Percentiles rank a stretch among this genome's conserved stretches.
Conservation (phyloP, 1,284 basidiomycete species). For the Tetrapyrgos nigripes region DNA sequence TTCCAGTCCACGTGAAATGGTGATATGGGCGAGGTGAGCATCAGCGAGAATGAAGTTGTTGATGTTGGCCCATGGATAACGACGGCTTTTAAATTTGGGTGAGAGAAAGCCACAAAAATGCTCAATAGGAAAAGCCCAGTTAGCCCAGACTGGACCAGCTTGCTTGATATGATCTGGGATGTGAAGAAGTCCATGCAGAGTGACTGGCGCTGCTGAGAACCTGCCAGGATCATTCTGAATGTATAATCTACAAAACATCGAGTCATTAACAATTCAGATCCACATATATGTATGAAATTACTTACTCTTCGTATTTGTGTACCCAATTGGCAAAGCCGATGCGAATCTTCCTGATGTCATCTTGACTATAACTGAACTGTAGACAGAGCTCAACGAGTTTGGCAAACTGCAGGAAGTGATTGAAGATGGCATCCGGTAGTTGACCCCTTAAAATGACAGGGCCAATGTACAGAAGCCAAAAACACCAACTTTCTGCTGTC, state of each 20-base stretch:
- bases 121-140: conserved; percentile 48
- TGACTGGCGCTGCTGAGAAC: conserved; percentile 35
- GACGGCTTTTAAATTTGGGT: conserved; percentile 32
- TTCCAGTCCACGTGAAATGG: conserved; percentile 23
- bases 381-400: no score
- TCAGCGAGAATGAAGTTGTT: conserved; percentile 30
- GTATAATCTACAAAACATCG: conserved; percentile 42
- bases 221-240: conserved; percentile 36
- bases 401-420: conserved; percentile 27
- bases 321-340: conserved; percentile 25
- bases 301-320: conserved; percentile 28
- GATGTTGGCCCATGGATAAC: no score
- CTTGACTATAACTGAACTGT: conserved; percentile 20
- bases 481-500: no score
- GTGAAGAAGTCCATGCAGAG: no score
- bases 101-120: conserved; percentile 39
- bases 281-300: not conserved
- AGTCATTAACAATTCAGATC: not conserved
- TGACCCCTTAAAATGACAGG: conserved; percentile 21
- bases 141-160: conserved; percentile 42
- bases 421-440: conserved; percentile 23
- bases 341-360: conserved; percentile 21
- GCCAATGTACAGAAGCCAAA: no score
- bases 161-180: conserved; percentile 34
- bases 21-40: conserved; percentile 38